Evolutionary conservation across 345 rosid species (phyloP).

Genomic region (Murraya koenigii): DNA sequence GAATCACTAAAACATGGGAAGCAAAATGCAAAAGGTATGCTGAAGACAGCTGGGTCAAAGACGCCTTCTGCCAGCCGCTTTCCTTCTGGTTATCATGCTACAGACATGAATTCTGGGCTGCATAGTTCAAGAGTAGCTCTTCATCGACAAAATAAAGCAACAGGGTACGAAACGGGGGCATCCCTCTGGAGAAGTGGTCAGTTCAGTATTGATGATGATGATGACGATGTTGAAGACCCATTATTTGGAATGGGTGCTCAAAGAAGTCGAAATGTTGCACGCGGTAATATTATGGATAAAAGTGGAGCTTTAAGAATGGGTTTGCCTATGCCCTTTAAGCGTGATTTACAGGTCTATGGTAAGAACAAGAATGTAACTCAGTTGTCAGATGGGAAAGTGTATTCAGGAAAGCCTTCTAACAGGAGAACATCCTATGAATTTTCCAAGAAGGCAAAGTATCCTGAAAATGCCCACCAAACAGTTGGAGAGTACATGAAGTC

Average conservation of each 20-base stretch:
- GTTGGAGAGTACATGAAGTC: constrained; percentile 60
- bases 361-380: constrained; percentile 35
- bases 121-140: constrained; percentile 36
- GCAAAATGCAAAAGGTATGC: constrained; percentile 57
- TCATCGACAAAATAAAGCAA: constrained; percentile 39
- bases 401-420: constrained; percentile 30
- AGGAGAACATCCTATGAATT: constrained; percentile 31
- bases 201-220: constrained; percentile 36
- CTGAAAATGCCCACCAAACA: constrained; percentile 39
- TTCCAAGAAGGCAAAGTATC: constrained; percentile 41
- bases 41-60: constrained; percentile 55
- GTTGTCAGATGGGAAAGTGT: constrained; percentile 30
- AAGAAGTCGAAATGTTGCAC: constrained; percentile 38
- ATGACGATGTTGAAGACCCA: constrained; percentile 52
- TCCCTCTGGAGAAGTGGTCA: constrained; percentile 46
- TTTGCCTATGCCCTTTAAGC: constrained; percentile 57
- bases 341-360: constrained; percentile 40
- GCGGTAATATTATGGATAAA: constrained; percentile 31
- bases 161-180: constrained; percentile 44
- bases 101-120: constrained; percentile 48
- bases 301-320: constrained; percentile 45
- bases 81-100: constrained; percentile 43
- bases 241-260: constrained; percentile 59
- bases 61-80: constrained; percentile 31
- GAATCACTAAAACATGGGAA: constrained; percentile 52